Evolutionary conservation across 495 filamentous ascomycete species (phyloP), one percentile per base, ranked within the genome.

Genomic region (Talaromyces wortmannii): DNA sequence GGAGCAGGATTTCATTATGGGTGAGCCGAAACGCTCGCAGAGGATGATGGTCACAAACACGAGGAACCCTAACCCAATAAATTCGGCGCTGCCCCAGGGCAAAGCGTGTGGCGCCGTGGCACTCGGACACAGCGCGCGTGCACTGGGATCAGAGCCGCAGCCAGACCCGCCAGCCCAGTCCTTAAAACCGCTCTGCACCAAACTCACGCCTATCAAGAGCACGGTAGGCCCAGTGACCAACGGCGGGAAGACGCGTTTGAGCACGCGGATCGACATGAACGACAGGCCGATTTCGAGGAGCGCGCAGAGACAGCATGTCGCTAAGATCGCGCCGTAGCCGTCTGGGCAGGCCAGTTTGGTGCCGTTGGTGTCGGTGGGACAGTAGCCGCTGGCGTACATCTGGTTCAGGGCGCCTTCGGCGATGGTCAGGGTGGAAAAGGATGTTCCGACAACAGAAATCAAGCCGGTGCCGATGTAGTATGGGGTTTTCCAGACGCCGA

Each of bases 21-120:
- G 90, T 7, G 84, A 83, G 8, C 92, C 91, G 67, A 92, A 94
- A 7, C 87, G 81, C 68, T 94, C 90, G 64, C 85, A 90, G 13
- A 94, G 59, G 65, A 94, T 89, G 65, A 94, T 95, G 29, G 89
- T 90, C n/a, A 91, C 56, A 65, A 96, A 96, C 43, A 95, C 91
- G 23, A 84, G 82, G 73, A 97, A 95, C 1, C 92, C 92, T 2
- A 97, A 82, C 4, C 91, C 91, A 47, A 97, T 86, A 64, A 90
- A 95, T 67, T 95, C 83, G 11, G 91, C 78, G 45, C 84, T 87
- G 16, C 91, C 92, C 92, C 92, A 97, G 1, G 87, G 88, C 0
- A 96, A 77, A 16, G 92, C 79, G 60, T 90, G 89, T 15, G 92
- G 90, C 0, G 90, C 88, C 30, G 69, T 65, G 31, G 85, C 82